Evolutionary conservation across 2,329 filamentous ascomycete species (phyloP).

Genomic region (Curvularia sp.): DNA sequence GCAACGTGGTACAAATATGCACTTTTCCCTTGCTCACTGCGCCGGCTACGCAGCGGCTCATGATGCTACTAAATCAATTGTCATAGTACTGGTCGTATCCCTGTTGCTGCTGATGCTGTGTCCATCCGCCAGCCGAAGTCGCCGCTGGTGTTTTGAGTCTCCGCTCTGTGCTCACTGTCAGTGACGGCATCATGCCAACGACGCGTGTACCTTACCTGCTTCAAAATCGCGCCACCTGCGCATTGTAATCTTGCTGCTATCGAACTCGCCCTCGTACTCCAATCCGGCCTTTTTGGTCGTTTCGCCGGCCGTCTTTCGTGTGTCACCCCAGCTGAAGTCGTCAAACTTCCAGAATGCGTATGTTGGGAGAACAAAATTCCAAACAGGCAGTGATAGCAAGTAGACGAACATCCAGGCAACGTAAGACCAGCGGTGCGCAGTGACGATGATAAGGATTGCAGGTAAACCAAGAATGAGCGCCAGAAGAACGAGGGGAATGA

Average conservation of each 20-base stretch:
- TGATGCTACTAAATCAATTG: conserved; percentile 45
- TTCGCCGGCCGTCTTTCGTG: conserved; percentile 91
- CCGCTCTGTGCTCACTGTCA: conserved; percentile 50
- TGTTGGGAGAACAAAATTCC: conserved; percentile 93
- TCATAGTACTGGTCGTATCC: conserved; percentile 52
- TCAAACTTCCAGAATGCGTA: conserved; percentile 99
- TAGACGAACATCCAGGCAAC: conserved; percentile 98
- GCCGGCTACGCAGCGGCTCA: conserved; percentile 24
- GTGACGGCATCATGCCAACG: conserved; percentile 28
- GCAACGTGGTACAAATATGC: conserved; percentile 36
- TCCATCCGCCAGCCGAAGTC: conserved; percentile 46
- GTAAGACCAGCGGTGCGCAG: conserved; percentile 90
- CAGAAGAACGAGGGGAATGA: conserved; percentile 89
- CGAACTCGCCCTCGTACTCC: conserved; percentile 93
- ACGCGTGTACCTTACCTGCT: conserved; percentile 60
- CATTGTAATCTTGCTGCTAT: conserved; percentile 99
- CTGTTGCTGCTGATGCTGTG: conserved; percentile 35
- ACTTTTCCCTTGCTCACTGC: conserved; percentile 32
- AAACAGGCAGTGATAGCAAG: conserved; percentile 87
- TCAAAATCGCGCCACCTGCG: conserved; percentile 97
- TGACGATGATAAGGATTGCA: conserved; percentile 87
- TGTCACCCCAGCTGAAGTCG: conserved; percentile 99
- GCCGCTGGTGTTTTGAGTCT: conserved; percentile 50
- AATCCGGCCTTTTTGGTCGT: conserved; percentile 85
- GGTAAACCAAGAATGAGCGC: conserved; percentile 92